Evolutionary conservation across 306 rosid species (phyloP), one percentile per base, ranked within the genome.

Genomic region (Parietaria judaica): DNA sequence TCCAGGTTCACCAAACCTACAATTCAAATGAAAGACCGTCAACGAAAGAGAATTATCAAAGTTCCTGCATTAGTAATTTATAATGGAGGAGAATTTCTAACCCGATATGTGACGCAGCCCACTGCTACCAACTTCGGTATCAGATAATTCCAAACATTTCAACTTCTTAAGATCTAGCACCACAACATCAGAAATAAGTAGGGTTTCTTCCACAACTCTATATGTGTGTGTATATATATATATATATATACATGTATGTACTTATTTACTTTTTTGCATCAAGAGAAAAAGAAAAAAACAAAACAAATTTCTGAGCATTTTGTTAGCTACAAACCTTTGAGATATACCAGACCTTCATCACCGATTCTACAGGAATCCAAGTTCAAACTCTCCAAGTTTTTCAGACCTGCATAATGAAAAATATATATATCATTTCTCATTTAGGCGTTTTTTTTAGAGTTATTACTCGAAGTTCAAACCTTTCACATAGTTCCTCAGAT

Each of bases 121-220:
- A 72, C 65, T 75, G 86, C 82, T 82, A 70, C 90, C 95, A 65
- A 92, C 92, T 59, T 77, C 83, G 17, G 96, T 92, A 64, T 92
- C 98, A 14, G 98, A 92, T 79, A 92, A 72, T 78, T 85, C 95
- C 95, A 92, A 73, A 74, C 88, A 88, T 75, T 79, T 88, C 81
- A 92, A 71, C 36, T 72, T 79, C 68, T 38, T 64, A 62, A 82
- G 92, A 73, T 86, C 98, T 92, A 73, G 56, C 66, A 72, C 62
- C 78, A 54, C 31, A 54, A n/a, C 12, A 53, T 36, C 70, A 69
- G 73, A 60, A 36, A 39, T 55, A 37, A 69, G 71, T 61, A 58
- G n/a, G 48, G 13, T 1, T 36, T 6, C 31, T 12, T 1, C 3
- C 11, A 34, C 41, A 16, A 54, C 6, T 35, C 17, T 56, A 45